Conservation (phyloP, 2,329 filamentous ascomycete species). For the Nothophaeocryptopus gaeumannii region DNA sequence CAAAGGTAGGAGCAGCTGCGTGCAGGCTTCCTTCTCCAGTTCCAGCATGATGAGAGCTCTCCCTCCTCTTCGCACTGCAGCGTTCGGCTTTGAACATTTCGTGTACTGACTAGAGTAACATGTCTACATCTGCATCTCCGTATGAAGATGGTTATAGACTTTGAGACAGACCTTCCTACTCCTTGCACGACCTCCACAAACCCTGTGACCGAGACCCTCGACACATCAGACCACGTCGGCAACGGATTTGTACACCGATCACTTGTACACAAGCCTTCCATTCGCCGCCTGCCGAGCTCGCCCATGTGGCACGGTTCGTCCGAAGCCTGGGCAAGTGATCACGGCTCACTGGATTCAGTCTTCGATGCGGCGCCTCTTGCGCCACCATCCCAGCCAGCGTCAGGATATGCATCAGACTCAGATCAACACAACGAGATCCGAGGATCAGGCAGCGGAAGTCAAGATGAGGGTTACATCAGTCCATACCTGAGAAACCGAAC, state of each 20-base stretch:
- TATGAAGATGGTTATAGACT: conserved; percentile 5
- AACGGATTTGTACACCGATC: not conserved
- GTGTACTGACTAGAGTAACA: not conserved
- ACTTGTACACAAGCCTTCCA: conserved; percentile 4
- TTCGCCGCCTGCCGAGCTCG: conserved; percentile 1
- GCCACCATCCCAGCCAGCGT: not conserved
- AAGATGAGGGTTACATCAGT: not conserved
- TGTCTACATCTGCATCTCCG: conserved; percentile 7
- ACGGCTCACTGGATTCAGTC: conserved; percentile 28
- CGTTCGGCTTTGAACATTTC: too few relatives aligned
- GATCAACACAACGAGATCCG: not conserved
- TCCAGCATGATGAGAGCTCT: too few relatives aligned
- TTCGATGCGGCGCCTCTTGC: conserved; percentile 21
- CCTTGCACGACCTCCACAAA: conserved; percentile 3
- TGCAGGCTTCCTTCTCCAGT: too few relatives aligned
- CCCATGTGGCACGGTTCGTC: too few relatives aligned
- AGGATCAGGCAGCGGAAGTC: not conserved
- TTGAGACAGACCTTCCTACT: conserved; percentile 7
- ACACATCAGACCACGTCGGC: conserved; percentile 4
- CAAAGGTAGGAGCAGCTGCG: too few relatives aligned
- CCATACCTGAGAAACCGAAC: conserved; percentile 22
- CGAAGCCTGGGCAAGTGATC: conserved; percentile 14
- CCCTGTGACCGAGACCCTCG: conserved; percentile 5
- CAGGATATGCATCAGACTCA: too few relatives aligned
- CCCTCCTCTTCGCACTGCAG: too few relatives aligned